Evolutionary conservation across 176 grass and related monocot genomes (phyloP).

Genomic region (Chloris gayana): DNA sequence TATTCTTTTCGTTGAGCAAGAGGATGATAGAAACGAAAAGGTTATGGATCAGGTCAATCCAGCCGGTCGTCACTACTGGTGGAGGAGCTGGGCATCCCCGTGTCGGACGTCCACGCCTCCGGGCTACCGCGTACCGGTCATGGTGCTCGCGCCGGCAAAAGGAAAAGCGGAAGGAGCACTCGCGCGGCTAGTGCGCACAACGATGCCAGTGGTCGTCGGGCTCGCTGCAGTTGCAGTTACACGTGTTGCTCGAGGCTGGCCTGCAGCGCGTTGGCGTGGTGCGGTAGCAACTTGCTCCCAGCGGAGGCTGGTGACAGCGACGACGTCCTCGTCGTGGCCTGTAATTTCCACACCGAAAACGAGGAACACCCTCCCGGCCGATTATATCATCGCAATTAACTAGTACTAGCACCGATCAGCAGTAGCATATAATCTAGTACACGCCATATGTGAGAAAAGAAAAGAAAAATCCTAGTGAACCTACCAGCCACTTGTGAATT

Average conservation of each 20-base stretch:
- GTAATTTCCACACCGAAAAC: constrained; percentile 37
- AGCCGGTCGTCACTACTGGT: background rate
- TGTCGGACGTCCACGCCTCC: background rate
- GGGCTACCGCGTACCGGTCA: constrained; percentile 5
- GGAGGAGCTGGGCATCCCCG: background rate
- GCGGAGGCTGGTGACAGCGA: constrained; percentile 14
- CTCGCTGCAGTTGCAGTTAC: background rate
- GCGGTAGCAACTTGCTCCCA: background rate
- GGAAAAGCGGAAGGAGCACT: background rate
- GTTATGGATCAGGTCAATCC: background rate
- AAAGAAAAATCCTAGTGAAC: no score
- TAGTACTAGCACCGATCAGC: no score
- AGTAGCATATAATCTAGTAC: no score
- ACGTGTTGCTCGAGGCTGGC: constrained; percentile 31
- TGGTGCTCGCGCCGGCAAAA: background rate
- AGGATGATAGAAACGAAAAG: no score
- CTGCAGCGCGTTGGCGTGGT: background rate
- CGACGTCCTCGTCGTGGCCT: background rate
- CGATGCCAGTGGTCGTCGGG: background rate
- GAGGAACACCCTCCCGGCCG: constrained; percentile 6
- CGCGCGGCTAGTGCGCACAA: background rate
- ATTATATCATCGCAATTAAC: background rate
- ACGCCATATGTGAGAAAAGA: no score
- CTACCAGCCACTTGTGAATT: background rate
- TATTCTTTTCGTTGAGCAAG: no score